Evolutionary conservation across 345 rosid genomes (phyloP), one percentile per base, ranked within the genome.

Genomic region (Aethionema arabicum): DNA sequence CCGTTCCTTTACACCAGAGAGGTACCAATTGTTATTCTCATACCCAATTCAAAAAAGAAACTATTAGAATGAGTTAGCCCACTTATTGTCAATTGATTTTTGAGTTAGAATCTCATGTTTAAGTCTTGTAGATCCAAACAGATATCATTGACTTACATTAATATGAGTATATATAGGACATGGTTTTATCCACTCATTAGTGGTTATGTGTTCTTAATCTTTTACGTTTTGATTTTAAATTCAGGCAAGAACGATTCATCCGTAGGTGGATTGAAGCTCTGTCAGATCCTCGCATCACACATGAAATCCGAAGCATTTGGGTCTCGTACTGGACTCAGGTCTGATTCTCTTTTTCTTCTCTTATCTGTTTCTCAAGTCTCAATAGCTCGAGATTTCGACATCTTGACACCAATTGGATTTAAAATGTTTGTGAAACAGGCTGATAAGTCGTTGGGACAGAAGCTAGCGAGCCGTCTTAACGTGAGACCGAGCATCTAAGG

Each of bases 281-380:
- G 44, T 79, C 95, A 3, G 92, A 87, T 54, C 86, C 83, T 13
- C 95, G 95, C 2, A 80, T 83, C 57, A 90, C 95, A 7, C 87
- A 85, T 13, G 95, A 90, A 75, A 74, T 87, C 61, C 79, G 86
- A 59, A 67, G 83, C 56, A 87, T 90, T 72, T 90, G 97, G 97
- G 80, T 90, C 70, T 74, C 92, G 37, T 87, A 83, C 80, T 90
- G 89, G 86, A 67, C 85, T 61, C 87, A 85, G 95, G 97, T 85
- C 49, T 21, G 10, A 35, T 3, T 27, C 10, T 16, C 2, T 35
- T 48, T 13, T 43, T 16, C 21, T 33, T 29, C 9, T 29, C 52
- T 45, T 4, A 10, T 36, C 62, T 50, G 4, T 56, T 56, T 63
- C 12, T 11, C 7, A 7, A 47, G 45, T 49, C 40, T 14, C 4